phyloP scores from a whole-genome alignment of 1,139 yeast species.

The Hansenula lynferdii region DNA sequence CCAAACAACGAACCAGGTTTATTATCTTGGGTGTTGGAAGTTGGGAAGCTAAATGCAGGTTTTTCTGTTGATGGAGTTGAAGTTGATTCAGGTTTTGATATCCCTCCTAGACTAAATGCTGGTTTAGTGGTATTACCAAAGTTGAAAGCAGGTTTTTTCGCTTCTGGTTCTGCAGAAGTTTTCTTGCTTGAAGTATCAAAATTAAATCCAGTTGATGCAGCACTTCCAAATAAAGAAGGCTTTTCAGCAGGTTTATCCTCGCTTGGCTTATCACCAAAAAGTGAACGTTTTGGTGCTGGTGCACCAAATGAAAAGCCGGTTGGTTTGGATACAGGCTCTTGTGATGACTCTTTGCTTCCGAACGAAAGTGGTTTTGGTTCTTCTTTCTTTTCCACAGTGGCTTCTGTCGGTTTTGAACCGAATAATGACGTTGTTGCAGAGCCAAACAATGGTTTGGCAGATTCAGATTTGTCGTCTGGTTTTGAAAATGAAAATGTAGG shows the following conservation, averaged over 20 bases:
- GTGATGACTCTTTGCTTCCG: neutral
- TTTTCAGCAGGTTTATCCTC: neutral
- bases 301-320: neutral
- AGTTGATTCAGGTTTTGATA: neutral
- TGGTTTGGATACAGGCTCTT: neutral
- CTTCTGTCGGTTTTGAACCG: neutral
- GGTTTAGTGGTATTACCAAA: neutral
- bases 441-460: neutral
- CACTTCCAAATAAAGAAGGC: neutral
- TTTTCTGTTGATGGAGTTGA: neutral
- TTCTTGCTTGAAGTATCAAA: neutral
- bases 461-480: neutral
- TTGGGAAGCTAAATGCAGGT: neutral
- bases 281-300: no score
- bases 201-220: neutral
- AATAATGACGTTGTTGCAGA: no score
- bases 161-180: neutral
- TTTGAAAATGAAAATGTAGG: slow-evolving; percentile 1
- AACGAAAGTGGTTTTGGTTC: slow-evolving; percentile 8
- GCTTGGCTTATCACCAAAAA: neutral
- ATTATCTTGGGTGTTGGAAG: neutral
- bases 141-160: neutral
- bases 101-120: slow-evolving; percentile 3
- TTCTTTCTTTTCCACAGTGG: neutral
- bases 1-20: slow-evolving; percentile 3